Conservation (phyloP, 495 filamentous ascomycete species). For the Lasiosphaeris hirsuta region DNA sequence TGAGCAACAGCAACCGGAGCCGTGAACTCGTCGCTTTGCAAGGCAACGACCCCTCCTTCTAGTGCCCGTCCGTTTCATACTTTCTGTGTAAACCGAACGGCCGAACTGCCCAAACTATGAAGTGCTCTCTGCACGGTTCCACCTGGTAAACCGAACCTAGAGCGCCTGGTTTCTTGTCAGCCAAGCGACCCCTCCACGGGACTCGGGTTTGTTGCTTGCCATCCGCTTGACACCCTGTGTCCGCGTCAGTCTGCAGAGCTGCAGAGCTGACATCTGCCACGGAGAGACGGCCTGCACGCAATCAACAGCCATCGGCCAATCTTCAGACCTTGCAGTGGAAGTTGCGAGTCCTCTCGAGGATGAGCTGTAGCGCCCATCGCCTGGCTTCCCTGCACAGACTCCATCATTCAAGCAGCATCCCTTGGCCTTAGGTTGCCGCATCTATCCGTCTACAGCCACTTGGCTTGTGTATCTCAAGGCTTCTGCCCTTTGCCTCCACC, state of each 20-base stretch:
- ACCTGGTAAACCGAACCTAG: slow-evolving; percentile 1
- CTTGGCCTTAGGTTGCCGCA: not conserved
- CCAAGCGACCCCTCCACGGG: no score
- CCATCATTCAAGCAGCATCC: not conserved
- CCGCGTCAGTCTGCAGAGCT: no score
- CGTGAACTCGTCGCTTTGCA: not conserved
- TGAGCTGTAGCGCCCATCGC: no score
- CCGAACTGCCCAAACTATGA: slow-evolving; percentile 1
- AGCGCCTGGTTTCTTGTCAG: not conserved
- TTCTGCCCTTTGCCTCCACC: not conserved
- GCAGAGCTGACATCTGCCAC: no score
- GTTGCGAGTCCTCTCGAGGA: no score
- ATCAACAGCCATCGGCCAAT: no score
- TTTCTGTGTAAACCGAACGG: not conserved
- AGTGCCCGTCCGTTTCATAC: not conserved
- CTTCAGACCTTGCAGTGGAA: no score
- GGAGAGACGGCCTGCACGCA: no score
- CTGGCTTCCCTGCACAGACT: not conserved
- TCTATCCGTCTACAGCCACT: no score
- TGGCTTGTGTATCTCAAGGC: no score
- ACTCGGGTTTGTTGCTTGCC: no score
- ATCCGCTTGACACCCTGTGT: no score
- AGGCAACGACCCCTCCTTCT: not conserved
- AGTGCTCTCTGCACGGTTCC: not conserved
- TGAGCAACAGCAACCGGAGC: not conserved